Evolutionary conservation across 371 early-diverging fungal genomes (phyloP), one percentile per base, ranked within the genome.

Genomic region (Mortierella polycephala): DNA sequence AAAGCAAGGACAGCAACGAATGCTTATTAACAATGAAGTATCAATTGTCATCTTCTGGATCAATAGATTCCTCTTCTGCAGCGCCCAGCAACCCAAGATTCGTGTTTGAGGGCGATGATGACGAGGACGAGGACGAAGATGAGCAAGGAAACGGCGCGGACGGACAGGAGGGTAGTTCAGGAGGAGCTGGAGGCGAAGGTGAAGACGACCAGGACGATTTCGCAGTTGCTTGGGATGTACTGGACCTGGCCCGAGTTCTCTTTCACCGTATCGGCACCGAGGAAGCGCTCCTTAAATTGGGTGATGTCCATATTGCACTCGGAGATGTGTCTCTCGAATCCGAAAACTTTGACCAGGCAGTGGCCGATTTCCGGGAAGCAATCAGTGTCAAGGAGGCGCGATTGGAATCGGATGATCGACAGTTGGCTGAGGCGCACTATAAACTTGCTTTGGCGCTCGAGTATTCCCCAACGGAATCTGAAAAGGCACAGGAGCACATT

Each of bases 291-390:
- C 74, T 89, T 6, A 92, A 90, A 57, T 72, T 91, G 13, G 89
- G 90, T 0, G 95, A 95, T 71, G 91, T 93, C 18, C 85, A 90
- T 50, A 85, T 91, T 65, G 86, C 87, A 9, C 81, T 95, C 30
- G 95, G 93, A 44, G 97, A 96, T 74, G 89, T 96, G 0, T 94
- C 95, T 3, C 83, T 96, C 59, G 97, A 96, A 77, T 90, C 92
- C 11, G 97, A 94, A 61, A 93, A 92, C 83, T 96, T 95, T 87
- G 89, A 87, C 49, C 91, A 93, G 65, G 96, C 97, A 0, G 83
- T 89, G 23, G 82, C 83, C 6, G 96, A 96, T 82, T 95, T 87
- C 72, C 71, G 83, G 50, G 85, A 85, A 51, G 94, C 94, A 0
- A 81, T 95, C 30, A 72, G 79, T 10, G 82, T 96, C 69, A 96